Evolutionary conservation across 192 early-diverging fungal species (phyloP).

Genomic region (Coemansia sp.): DNA sequence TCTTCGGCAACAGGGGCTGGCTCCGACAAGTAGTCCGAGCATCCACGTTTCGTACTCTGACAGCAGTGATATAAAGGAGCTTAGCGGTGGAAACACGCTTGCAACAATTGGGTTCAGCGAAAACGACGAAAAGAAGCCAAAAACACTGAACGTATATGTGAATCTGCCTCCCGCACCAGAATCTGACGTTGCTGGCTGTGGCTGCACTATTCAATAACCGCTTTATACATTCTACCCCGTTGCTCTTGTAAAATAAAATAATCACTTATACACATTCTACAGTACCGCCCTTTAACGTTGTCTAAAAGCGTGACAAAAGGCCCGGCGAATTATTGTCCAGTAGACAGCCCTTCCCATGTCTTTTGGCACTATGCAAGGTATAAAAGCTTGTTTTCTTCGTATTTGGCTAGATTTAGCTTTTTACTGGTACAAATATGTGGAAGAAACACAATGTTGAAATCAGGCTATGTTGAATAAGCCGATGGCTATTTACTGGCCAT

Average conservation of each 20-base stretch:
- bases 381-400: too few species aligned
- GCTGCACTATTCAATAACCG: background rate
- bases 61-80: background rate
- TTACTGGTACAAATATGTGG: slow-evolving; percentile 1
- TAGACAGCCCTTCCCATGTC: background rate
- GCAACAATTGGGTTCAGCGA: background rate
- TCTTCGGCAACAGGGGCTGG: background rate
- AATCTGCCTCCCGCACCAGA: background rate
- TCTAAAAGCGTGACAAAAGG: background rate
- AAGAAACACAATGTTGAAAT: background rate
- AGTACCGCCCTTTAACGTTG: background rate
- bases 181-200: background rate
- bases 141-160: background rate
- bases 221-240: background rate
- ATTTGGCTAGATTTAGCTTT: background rate
- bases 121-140: background rate
- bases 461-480: background rate
- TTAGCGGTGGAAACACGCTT: background rate
- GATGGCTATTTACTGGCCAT: slow-evolving; percentile 29
- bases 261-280: background rate
- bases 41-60: background rate
- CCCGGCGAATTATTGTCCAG: background rate
- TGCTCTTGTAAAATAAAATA: background rate
- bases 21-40: background rate
- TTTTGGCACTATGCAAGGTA: background rate